Percentiles rank a stretch among this genome's conserved stretches.
Evolutionary conservation across 768 basidiomycete species (phyloP).

Genomic region (Leccinum ochraceum): DNA sequence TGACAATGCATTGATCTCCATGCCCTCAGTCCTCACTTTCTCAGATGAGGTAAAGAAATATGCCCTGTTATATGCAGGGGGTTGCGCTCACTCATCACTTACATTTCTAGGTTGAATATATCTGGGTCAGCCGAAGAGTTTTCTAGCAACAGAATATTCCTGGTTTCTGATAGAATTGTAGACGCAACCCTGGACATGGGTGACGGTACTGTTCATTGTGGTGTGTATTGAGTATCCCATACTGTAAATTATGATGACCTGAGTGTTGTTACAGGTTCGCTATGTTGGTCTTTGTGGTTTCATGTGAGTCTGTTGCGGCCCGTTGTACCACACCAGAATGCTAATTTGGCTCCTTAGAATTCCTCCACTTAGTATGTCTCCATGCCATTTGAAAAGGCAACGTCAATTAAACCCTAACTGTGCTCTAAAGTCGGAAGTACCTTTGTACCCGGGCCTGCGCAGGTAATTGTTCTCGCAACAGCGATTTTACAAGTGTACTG

Average conservation of each 20-base stretch:
- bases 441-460: conserved; percentile 3
- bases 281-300: conserved; percentile 7
- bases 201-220: conserved; percentile 11
- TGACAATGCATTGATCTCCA: not conserved
- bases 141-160: not conserved
- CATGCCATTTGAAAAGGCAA: not conserved
- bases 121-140: not conserved
- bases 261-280: conserved; percentile 5
- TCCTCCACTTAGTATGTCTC: conserved; percentile 1
- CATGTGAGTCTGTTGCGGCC: not conserved
- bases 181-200: conserved; percentile 11
- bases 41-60: not conserved
- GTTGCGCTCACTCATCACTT: not conserved
- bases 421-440: conserved; percentile 1
- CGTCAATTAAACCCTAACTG: not conserved
- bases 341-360: conserved; percentile 2
- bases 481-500: not conserved
- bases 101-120: not conserved
- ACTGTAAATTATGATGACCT: not conserved
- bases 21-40: not conserved
- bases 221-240: not conserved
- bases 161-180: not conserved
- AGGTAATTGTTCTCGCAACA: conserved; percentile 1
- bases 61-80: not conserved
- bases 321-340: not conserved